Conservation (phyloP, 345 rosid genomes). For the Adansonia digitata region DNA sequence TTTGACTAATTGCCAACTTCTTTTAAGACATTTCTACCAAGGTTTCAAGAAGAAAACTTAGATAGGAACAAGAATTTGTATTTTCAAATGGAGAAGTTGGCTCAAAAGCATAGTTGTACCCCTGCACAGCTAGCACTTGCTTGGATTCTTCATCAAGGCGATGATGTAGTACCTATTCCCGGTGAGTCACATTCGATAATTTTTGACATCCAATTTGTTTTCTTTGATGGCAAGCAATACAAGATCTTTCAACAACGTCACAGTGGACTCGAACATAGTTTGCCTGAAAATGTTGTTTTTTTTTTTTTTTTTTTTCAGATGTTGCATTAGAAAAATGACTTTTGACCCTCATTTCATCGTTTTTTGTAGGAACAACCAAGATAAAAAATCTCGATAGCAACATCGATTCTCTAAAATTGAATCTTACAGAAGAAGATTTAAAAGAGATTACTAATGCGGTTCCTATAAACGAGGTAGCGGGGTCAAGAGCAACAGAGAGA, state of each 20-base stretch:
- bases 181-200: constrained; percentile 19
- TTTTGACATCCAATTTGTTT: background rate
- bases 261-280: background rate
- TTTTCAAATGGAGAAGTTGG: constrained; percentile 23
- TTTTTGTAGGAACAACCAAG: constrained; percentile 9
- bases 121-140: constrained; percentile 41
- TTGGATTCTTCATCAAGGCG: constrained; percentile 42
- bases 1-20: background rate
- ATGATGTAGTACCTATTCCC: constrained; percentile 41
- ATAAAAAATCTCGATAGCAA: constrained; percentile 5
- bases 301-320: background rate
- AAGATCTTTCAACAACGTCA: background rate
- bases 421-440: constrained; percentile 3
- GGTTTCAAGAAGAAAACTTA: constrained; percentile 29
- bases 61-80: constrained; percentile 34
- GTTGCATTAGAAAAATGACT: background rate
- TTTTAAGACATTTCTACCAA: constrained; percentile 10
- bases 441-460: background rate
- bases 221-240: background rate
- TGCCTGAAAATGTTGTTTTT: background rate
- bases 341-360: background rate
- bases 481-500: background rate
- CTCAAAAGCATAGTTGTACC: constrained; percentile 29
- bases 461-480: background rate
- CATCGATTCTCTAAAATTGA: background rate